phyloP scores from a whole-genome alignment of 352 stramenopile genomes.

The Saprolegnia diclina region DNA sequence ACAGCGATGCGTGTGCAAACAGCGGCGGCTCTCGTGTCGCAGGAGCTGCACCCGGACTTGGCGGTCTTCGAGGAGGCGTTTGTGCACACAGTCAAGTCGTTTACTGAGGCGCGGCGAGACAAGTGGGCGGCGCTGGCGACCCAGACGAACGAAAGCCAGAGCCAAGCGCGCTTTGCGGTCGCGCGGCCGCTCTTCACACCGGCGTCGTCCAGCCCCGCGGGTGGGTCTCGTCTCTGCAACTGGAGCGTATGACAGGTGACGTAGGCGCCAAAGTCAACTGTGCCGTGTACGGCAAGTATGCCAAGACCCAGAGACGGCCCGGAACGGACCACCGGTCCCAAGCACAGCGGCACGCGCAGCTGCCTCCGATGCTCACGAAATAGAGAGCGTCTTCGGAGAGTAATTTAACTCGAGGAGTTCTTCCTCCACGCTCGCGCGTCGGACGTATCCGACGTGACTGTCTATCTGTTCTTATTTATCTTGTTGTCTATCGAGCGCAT shows the following conservation, averaged over 20 bases:
- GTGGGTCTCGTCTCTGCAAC: not conserved
- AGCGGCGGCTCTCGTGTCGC: conserved; percentile 32
- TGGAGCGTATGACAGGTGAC: not conserved
- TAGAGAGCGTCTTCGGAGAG: not conserved
- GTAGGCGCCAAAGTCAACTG: conserved; percentile 24
- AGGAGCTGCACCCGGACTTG: conserved; percentile 37
- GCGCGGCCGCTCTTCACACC: conserved; percentile 38
- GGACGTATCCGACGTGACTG: no score
- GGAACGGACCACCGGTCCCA: not conserved
- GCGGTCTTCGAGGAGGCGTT: conserved; percentile 62
- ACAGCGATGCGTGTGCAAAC: conserved; percentile 1
- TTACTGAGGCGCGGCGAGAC: conserved; percentile 35
- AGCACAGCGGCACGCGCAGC: not conserved
- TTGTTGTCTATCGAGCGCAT: no score
- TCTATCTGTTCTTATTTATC: no score
- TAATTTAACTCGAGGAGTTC: no score
- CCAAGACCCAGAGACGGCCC: not conserved
- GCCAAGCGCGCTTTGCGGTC: conserved; percentile 38
- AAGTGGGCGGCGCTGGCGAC: conserved; percentile 51
- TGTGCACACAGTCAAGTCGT: conserved; percentile 48
- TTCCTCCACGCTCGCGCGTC: no score
- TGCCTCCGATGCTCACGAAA: not conserved
- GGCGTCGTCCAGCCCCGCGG: conserved; percentile 14
- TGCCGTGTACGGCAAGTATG: conserved; percentile 20
- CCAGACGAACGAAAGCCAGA: conserved; percentile 39